Base-by-base conservation (phyloP, 768 basidiomycete genomes). In the Aureoboletus auriporus region DNA sequence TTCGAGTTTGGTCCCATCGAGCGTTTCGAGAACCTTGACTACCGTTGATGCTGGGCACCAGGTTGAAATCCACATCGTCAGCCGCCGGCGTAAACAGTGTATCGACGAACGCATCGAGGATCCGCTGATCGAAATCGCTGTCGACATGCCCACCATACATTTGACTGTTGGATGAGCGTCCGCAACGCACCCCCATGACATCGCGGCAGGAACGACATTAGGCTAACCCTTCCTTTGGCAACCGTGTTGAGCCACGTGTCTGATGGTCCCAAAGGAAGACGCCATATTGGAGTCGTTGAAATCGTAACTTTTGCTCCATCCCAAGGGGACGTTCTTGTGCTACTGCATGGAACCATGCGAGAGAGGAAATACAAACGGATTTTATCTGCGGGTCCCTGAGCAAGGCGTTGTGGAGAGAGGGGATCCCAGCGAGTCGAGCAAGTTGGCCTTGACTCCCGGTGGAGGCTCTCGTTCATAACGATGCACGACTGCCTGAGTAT, bases 271-370 rank as follows among this genome's bases (percentile, higher is more conserved):
- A n/a, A n/a, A n/a, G n/a, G n/a, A n/a, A n/a, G n/a, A 88, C 12
- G 88, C 81, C 80, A 96, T 89, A 64, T 99, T 96, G 5, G 95
- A 96, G 65, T 98, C 94, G 68, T 99, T 99, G 81, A 98, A 98
- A 66, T 98, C 96, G 70, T 98, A n/a, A n/a, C 78, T 77, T 70
- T 96, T 92, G 65, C 88, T 94, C 93, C 95, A 99, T 0, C 96
- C 95, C 12, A 99, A 73, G 7, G 96, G 96, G 75, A 52, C 96
- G 90, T 68, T 98, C 96, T 70, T 96, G 94, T 1, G 98, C 86
- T 16, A 98, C 83, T 12, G 96, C 94, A 61, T 99, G 96, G 86
- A 98, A 96, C 94, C 95, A 99, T 1, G 96, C 91, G 28, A 98
- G 79, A n/a, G 28, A 97, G 75, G 85, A 97, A 97, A 70, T 95